Conservation (phyloP, 768 basidiomycete species). For the Mycena sanguinolenta region DNA sequence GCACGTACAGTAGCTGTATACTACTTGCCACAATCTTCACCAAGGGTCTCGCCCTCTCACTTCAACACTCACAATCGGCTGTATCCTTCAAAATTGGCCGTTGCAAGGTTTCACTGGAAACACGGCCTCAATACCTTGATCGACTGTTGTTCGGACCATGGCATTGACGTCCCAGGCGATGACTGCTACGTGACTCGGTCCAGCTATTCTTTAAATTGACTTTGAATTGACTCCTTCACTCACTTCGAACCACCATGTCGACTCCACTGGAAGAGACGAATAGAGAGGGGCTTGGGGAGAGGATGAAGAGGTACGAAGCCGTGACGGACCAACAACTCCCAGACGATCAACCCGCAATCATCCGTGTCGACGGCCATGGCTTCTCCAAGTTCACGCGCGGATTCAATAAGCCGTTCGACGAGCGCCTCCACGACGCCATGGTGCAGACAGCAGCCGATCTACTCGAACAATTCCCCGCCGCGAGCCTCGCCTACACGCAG, state of each 20-base stretch:
- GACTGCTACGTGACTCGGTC: too few species aligned
- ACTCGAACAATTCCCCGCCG: slow-evolving; percentile 29
- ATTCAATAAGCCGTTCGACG: slow-evolving; percentile 36
- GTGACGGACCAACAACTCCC: slow-evolving; percentile 28
- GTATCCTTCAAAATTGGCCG: too few species aligned
- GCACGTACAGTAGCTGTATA: too few species aligned
- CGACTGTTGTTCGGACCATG: too few species aligned
- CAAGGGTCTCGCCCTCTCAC: too few species aligned
- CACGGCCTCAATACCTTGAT: too few species aligned
- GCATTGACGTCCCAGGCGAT: too few species aligned
- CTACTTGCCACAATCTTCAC: too few species aligned
- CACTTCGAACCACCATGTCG: background rate
- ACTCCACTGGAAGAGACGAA: background rate
- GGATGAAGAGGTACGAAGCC: slow-evolving; percentile 34
- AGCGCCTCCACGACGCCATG: slow-evolving; percentile 33
- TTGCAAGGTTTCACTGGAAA: too few species aligned
- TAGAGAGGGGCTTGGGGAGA: slow-evolving; percentile 22
- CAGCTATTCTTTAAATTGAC: too few species aligned
- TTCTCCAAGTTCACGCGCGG: slow-evolving; percentile 35
- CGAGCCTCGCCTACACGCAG: slow-evolving; percentile 34
- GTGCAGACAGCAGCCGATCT: slow-evolving; percentile 26
- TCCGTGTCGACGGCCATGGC: slow-evolving; percentile 34
- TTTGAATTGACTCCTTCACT: background rate
- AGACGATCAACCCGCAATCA: slow-evolving; percentile 25
- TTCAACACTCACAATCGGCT: too few species aligned